Evolutionary conservation across 192 early-diverging fungal species (phyloP).

Genomic region (Spizellomyces punctatus): DNA sequence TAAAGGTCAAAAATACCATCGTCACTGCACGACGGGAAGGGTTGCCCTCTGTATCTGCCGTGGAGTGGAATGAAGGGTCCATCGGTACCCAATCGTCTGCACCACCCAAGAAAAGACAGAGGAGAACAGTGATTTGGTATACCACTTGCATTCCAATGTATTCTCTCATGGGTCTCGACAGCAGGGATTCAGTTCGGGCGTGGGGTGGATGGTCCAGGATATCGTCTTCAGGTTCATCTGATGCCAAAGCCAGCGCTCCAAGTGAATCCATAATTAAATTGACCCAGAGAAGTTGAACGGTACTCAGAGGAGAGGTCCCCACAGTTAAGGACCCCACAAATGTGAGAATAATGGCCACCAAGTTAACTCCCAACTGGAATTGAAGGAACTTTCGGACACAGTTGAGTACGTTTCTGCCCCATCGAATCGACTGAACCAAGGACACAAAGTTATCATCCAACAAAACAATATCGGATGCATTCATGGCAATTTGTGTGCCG

Average conservation of each 20-base stretch:
- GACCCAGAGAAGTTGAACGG: slow-evolving; percentile 66
- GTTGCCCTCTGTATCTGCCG: slow-evolving; percentile 14
- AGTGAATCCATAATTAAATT: slow-evolving; percentile 68
- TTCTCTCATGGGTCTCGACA: slow-evolving; percentile 50
- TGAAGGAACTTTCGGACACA: slow-evolving; percentile 65
- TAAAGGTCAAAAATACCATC: slow-evolving; percentile 58
- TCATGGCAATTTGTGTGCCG: slow-evolving; percentile 65
- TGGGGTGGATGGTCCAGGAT: slow-evolving; percentile 58
- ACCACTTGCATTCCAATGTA: slow-evolving; percentile 53
- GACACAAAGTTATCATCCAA: slow-evolving; percentile 67
- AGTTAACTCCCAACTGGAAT: slow-evolving; percentile 63
- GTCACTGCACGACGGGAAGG: slow-evolving; percentile 40
- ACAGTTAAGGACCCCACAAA: slow-evolving; percentile 55
- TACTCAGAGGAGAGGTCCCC: slow-evolving; percentile 52
- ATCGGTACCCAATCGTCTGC: slow-evolving; percentile 38
- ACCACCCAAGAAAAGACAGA: slow-evolving; percentile 45
- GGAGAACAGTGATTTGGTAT: slow-evolving; percentile 50
- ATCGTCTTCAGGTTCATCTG: slow-evolving; percentile 60
- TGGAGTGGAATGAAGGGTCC: slow-evolving; percentile 10
- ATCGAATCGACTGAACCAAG: slow-evolving; percentile 55
- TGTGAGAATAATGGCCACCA: slow-evolving; percentile 57
- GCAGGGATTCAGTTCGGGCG: slow-evolving; percentile 42
- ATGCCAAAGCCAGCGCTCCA: slow-evolving; percentile 57
- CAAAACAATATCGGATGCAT: slow-evolving; percentile 63
- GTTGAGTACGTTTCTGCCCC: slow-evolving; percentile 64